phyloP scores from a whole-genome alignment of 1,284 basidiomycete genomes.

The Sanguinoderma infundibulare region DNA sequence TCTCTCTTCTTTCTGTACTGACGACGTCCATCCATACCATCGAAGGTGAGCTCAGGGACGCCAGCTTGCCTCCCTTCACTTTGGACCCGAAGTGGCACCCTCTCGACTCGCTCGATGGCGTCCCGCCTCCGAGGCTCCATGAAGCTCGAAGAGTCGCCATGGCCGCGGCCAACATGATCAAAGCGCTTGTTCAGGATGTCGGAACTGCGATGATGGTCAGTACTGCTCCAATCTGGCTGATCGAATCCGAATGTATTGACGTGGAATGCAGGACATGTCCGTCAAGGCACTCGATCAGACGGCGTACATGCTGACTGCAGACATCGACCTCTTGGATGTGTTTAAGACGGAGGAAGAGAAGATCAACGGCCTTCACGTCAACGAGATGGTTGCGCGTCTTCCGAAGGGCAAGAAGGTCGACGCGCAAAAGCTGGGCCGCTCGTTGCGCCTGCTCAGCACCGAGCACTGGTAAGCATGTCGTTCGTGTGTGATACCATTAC shows the following conservation, averaged over 20 bases:
- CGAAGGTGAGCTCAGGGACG: constrained; percentile 2
- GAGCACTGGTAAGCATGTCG: not conserved
- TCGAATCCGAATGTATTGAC: not conserved
- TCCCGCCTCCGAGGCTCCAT: not conserved
- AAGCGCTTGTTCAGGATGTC: constrained; percentile 4
- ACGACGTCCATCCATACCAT: constrained; percentile 1
- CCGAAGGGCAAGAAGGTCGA: constrained; percentile 6
- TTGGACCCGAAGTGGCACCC: constrained; percentile 6
- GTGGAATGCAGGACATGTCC: not conserved
- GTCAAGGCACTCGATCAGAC: not conserved
- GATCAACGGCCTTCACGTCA: not conserved
- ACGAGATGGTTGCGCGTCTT: constrained; percentile 3
- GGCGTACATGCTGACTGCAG: constrained; percentile 1
- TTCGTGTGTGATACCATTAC: not conserved
- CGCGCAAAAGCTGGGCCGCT: constrained; percentile 4
- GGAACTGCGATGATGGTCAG: not conserved
- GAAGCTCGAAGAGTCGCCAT: not conserved
- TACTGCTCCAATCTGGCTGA: not conserved
- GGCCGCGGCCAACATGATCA: constrained; percentile 6
- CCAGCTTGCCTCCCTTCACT: constrained; percentile 2
- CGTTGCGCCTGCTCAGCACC: constrained; percentile 2
- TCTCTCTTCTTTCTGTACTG: constrained; percentile 1
- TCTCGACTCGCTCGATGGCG: constrained; percentile 4
- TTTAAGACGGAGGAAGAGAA: not conserved
- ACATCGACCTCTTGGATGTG: constrained; percentile 1